Percentiles rank a stretch among this genome's conserved stretches.
phyloP scores from a whole-genome alignment of 495 filamentous ascomycete genomes.

The Xylaria scruposa region DNA sequence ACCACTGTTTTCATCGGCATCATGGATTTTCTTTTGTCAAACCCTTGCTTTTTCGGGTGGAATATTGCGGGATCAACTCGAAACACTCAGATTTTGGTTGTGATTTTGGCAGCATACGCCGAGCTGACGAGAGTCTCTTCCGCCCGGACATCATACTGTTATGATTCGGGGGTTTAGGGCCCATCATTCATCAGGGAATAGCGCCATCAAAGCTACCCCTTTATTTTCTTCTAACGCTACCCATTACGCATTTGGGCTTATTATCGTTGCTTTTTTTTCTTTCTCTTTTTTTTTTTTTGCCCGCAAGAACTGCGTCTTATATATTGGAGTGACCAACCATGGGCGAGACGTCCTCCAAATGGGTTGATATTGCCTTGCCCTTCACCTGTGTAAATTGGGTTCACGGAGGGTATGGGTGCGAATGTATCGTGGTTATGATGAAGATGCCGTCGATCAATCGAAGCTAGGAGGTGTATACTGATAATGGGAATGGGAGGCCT shows the following conservation, averaged over 20 bases:
- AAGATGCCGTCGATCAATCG: conserved; percentile 18
- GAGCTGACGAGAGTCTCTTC: conserved; percentile 2
- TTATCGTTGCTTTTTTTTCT: conserved; percentile 14
- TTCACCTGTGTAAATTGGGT: conserved; percentile 13
- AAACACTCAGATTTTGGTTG: conserved; percentile 4
- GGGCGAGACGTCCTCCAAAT: neutral
- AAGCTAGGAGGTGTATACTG: conserved; percentile 18
- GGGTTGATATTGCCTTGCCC: neutral
- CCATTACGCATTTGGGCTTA: conserved; percentile 16
- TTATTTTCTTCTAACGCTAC: conserved; percentile 1
- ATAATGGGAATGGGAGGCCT: conserved; percentile 20
- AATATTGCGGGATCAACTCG: conserved; percentile 14
- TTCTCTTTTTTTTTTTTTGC: neutral
- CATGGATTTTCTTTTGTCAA: conserved; percentile 40
- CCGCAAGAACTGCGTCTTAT: conserved; percentile 17
- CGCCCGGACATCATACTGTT: neutral
- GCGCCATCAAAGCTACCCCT: neutral
- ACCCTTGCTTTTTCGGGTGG: conserved; percentile 12
- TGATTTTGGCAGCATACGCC: conserved; percentile 9
- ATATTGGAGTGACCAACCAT: neutral
- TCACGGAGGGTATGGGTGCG: conserved; percentile 3
- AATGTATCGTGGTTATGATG: conserved; percentile 8
- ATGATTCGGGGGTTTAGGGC: conserved; percentile 6
- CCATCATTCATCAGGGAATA: conserved; percentile 15
- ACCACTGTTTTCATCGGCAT: conserved; percentile 45